These are phyloP conservation scores for Dryas drummondii DNA, from an alignment of 306 rosid genomes.

Conservation along the genomic window DNA sequence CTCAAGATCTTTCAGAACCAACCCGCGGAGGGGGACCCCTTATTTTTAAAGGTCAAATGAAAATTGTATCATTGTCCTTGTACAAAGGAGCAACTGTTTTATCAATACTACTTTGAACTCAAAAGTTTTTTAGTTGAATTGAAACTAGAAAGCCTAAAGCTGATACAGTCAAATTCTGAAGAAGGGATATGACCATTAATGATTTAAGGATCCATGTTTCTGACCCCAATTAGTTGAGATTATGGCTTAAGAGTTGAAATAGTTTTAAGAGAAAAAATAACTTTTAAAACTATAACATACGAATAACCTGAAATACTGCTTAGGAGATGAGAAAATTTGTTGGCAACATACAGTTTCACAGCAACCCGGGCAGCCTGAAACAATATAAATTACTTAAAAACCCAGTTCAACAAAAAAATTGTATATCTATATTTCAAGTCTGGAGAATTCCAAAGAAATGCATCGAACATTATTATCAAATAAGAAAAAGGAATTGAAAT, in stretches of 20 bases:
- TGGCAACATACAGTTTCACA: constrained; percentile 46
- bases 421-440: background rate
- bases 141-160: background rate
- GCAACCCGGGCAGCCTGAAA: constrained; percentile 62
- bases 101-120: background rate
- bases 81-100: background rate
- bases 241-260: background rate
- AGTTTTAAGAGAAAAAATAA: background rate
- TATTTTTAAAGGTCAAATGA: background rate
- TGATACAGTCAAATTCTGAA: background rate
- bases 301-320: constrained; percentile 60
- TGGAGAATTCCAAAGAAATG: constrained; percentile 1
- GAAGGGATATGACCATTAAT: background rate
- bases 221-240: background rate
- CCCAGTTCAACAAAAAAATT: constrained; percentile 14
- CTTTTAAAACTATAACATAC: constrained; percentile 3
- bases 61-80: background rate
- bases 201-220: background rate
- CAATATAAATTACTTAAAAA: constrained; percentile 23
- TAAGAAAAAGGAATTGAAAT: background rate
- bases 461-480: background rate
- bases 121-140: background rate
- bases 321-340: constrained; percentile 64
- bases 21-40: background rate
- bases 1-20: constrained; percentile 15